Conservation (phyloP, 495 filamentous ascomycete species). For the Cercophora newfieldiana region DNA sequence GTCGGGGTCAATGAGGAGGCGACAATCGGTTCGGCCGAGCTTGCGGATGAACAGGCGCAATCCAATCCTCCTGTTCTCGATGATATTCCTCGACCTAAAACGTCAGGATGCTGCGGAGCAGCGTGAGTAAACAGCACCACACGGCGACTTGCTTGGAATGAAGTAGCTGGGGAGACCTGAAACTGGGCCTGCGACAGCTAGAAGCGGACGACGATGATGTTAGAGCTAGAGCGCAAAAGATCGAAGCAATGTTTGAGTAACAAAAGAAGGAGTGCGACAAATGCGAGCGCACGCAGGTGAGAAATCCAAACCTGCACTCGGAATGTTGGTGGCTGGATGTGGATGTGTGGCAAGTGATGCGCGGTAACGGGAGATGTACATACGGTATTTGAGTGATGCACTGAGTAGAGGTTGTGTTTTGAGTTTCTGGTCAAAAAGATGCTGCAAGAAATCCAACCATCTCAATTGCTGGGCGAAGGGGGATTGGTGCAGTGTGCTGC, state of each 20-base stretch:
- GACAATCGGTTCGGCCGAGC: too few relatives aligned
- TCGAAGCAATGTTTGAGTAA: not conserved
- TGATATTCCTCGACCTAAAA: slow-evolving; percentile 4
- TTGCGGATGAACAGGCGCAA: too few relatives aligned
- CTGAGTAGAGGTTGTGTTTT: not conserved
- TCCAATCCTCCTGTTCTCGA: not conserved
- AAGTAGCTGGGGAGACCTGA: not conserved
- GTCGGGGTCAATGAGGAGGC: too few relatives aligned
- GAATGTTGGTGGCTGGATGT: slow-evolving; percentile 9
- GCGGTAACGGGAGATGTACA: not conserved
- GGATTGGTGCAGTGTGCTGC: slow-evolving; percentile 17
- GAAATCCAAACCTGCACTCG: not conserved
- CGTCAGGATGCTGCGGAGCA: slow-evolving; percentile 5
- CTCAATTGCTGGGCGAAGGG: not conserved
- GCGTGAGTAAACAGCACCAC: slow-evolving; percentile 14
- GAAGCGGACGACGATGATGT: not conserved
- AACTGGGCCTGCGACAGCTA: not conserved
- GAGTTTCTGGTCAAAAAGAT: not conserved
- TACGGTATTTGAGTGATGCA: not conserved
- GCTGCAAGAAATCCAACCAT: slow-evolving; percentile 2
- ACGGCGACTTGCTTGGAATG: not conserved
- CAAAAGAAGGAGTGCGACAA: not conserved
- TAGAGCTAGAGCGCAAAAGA: slow-evolving; percentile 3
- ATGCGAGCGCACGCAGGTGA: not conserved
- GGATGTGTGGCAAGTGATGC: not conserved